Evolutionary conservation across 805 yeast genomes (phyloP), one percentile per base, ranked within the genome.

Genomic region (Cyberlindnera samutprakarnensis): DNA sequence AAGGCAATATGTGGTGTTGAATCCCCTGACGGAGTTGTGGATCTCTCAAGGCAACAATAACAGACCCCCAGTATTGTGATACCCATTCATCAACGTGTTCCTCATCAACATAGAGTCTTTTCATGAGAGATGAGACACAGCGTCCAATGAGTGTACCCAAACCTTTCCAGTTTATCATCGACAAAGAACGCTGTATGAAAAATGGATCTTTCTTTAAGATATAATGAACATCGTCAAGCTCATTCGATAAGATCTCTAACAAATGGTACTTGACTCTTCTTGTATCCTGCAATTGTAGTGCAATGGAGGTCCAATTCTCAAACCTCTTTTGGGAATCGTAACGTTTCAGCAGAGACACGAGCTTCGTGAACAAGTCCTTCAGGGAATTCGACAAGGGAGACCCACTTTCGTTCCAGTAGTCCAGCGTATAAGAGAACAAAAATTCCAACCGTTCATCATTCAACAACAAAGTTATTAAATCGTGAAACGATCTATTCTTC

Each of bases 321-420:
- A 66, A 56, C 2, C 66, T 28, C 1, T 36, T 27, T 24, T 50
- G 42, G 13, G 48, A 28, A 1, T 47, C 43, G 27, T 56, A 39
- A 13, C 41, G 39, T 21, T 58, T 57, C 25, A 69, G 31, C 15
- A 75, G 59, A 2, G 45, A 39, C 9, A 78, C 51, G 30, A 78
- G 47, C 43, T 78, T 84, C 3, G 52, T 33, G 29, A 85, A 68
- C 28, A 86, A 47, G 20, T 75, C 82, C 33, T 64, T 69, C 32
- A 84, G 52, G 0, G 94, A 78, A 47, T 80, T 83, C 6, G 79
- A 74, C 18, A 83, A 53, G 0, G 94, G 77, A 2, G 82, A 74
- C 5, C 80, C 77, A 2, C 83, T 70, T 31, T 78, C 83, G 32
- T 72, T 74, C 76, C 87, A 77, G 50, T 71, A 76, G 42, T 77